Conservation (phyloP, 306 rosid species). For the apple (Malus domestica) region DNA sequence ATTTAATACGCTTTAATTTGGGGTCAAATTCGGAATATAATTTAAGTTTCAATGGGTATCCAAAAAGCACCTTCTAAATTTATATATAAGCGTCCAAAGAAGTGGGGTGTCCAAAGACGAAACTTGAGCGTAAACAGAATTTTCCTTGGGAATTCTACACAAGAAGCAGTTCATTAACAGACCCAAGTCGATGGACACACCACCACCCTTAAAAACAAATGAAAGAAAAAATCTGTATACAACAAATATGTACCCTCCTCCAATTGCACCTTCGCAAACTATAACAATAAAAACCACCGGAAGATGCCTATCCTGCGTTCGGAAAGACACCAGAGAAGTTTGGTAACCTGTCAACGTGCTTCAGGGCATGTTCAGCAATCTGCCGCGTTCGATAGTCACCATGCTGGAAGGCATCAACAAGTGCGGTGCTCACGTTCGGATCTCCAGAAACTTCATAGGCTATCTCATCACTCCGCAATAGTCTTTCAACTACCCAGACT, state of each 20-base stretch:
- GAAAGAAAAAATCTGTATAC: slow-evolving; percentile 31
- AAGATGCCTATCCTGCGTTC: slow-evolving; percentile 33
- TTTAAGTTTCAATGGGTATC: too few relatives aligned
- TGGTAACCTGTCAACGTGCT: slow-evolving; percentile 91
- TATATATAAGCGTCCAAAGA: too few relatives aligned
- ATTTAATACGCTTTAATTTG: too few relatives aligned
- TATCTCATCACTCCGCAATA: slow-evolving; percentile 74
- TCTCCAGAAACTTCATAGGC: slow-evolving; percentile 73
- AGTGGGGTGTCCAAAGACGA: too few relatives aligned
- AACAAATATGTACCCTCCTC: slow-evolving; percentile 34
- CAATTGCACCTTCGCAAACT: slow-evolving; percentile 32
- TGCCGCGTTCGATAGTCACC: slow-evolving; percentile 88
- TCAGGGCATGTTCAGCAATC: slow-evolving; percentile 89
- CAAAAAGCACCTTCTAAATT: too few relatives aligned
- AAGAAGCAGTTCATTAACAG: neutral
- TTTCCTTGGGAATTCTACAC: too few relatives aligned
- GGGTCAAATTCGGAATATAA: too few relatives aligned
- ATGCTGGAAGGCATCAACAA: slow-evolving; percentile 97
- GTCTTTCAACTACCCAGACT: slow-evolving; percentile 90
- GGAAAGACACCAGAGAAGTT: slow-evolving; percentile 96
- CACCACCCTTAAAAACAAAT: slow-evolving; percentile 28
- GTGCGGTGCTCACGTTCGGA: slow-evolving; percentile 84
- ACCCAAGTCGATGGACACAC: slow-evolving; percentile 10
- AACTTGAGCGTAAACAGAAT: too few relatives aligned
- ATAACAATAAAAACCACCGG: slow-evolving; percentile 25